These are phyloP conservation scores for Didymella exigua DNA, from an alignment of 2,329 filamentous ascomycete species.

Conservation along the genomic window DNA sequence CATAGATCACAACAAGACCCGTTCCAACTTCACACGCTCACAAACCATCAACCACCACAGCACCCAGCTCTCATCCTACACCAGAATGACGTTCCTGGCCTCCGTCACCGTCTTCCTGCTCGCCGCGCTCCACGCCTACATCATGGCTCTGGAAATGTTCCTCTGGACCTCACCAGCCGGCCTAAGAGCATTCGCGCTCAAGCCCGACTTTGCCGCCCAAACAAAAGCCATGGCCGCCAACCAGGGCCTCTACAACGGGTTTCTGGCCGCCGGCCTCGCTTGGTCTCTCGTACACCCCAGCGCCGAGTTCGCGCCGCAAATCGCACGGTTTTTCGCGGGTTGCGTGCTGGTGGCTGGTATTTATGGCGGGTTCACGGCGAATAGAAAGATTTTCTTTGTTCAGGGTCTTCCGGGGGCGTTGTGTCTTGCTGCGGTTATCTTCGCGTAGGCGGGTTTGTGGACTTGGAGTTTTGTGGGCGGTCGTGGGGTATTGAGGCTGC, in stretches of 20 bases:
- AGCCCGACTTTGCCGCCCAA: background rate
- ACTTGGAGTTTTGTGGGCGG: no score
- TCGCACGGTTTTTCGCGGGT: constrained; percentile 1
- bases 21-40: background rate
- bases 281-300: background rate
- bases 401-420: background rate
- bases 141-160: constrained; percentile 3
- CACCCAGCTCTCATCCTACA: background rate
- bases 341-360: constrained; percentile 4
- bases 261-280: background rate
- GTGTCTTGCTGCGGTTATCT: background rate
- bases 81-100: background rate
- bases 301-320: background rate
- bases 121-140: constrained; percentile 5
- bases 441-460: background rate
- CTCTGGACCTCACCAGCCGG: constrained; percentile 3
- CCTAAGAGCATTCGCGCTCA: background rate
- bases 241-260: constrained; percentile 4
- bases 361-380: background rate
- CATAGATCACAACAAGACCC: no score
- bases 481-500: no score
- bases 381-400: background rate
- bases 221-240: constrained; percentile 4
- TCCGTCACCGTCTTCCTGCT: constrained; percentile 1
- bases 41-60: background rate